Base-by-base conservation (phyloP, 805 yeast genomes). In the Clavispora carvajalis region DNA sequence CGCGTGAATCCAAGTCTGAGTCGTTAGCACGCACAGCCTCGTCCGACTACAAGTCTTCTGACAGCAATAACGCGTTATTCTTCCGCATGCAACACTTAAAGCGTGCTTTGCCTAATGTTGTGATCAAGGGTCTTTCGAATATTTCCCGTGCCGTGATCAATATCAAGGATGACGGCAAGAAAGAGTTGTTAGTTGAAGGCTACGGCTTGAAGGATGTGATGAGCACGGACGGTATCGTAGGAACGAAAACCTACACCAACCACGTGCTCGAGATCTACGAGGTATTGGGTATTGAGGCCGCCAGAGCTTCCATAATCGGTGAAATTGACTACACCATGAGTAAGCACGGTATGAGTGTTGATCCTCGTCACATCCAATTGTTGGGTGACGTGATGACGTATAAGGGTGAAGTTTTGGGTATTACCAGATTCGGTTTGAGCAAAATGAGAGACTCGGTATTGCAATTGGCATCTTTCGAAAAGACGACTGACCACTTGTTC, bases 271-370 rank as follows among this genome's bases (percentile, higher is more conserved):
- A 93, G 61, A 89, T 91, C 47, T 79, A 77, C 51, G 79, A 79
- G 48, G 97, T 91, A 5, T 71, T 93, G 46, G 99, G 99, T 56
- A 95, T 93, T 49, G 99, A 93, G 63, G 99, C 99, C 2, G 99
- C 99, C 1, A 77, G 99, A 61, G 69, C 88, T 0, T 83, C 95
- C 52, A 93, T 93, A 60, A 85, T 93, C 59, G 80, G 80, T 48
- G 99, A 93, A 69, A 93, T 93, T 63, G 95, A 86, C 59, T 89
- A 89, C 59, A 93, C 99, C 40, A 93, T 93, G 99, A 82, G 95
- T 59, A 88, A 89, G 65, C 99, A 93, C 72, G 99, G 99, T 66
- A 93, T 93, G 99, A 87, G 95, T 62, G 97, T 93, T 37, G 99
- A 93, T 73, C 99, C 98, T 46, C 95, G 99, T 73, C 99, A 93